phyloP scores from a whole-genome alignment of 495 filamentous ascomycete species.

The Hamigera avellanea region DNA sequence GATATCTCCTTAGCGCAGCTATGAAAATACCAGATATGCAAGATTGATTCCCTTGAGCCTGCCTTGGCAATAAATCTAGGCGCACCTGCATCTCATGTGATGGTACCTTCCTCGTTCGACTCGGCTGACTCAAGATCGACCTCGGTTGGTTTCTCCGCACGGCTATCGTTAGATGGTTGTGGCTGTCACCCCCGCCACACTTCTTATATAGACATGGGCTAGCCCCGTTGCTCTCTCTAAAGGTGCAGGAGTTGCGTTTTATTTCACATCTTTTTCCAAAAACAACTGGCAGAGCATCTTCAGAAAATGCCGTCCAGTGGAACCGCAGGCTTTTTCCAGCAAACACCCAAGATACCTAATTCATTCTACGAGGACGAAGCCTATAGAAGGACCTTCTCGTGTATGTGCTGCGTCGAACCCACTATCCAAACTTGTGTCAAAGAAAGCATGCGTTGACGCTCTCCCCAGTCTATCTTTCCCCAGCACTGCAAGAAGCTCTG shows the following conservation, averaged over 20 bases:
- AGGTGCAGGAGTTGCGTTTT: no score
- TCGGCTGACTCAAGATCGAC: no score
- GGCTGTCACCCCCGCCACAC: no score
- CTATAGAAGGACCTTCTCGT: neutral
- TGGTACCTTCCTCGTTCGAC: no score
- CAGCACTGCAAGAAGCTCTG: neutral
- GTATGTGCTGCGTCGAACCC: neutral
- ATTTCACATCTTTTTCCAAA: no score
- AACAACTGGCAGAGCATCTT: constrained; percentile 1
- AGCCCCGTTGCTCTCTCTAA: no score
- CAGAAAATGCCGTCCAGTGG: constrained; percentile 2
- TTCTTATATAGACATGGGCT: no score
- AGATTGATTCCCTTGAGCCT: no score
- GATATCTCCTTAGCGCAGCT: constrained; percentile 1
- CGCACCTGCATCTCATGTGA: no score
- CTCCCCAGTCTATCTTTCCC: neutral
- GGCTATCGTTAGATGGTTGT: no score
- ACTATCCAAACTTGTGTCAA: neutral
- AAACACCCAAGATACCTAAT: neutral
- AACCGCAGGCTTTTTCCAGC: constrained; percentile 7
- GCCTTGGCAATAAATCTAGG: no score
- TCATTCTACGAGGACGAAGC: neutral
- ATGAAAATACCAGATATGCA: constrained; percentile 1
- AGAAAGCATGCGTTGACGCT: neutral
- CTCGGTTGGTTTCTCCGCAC: no score